Base-by-base conservation (phyloP, 768 basidiomycete genomes). In the Sistotremastrum suecicum region DNA sequence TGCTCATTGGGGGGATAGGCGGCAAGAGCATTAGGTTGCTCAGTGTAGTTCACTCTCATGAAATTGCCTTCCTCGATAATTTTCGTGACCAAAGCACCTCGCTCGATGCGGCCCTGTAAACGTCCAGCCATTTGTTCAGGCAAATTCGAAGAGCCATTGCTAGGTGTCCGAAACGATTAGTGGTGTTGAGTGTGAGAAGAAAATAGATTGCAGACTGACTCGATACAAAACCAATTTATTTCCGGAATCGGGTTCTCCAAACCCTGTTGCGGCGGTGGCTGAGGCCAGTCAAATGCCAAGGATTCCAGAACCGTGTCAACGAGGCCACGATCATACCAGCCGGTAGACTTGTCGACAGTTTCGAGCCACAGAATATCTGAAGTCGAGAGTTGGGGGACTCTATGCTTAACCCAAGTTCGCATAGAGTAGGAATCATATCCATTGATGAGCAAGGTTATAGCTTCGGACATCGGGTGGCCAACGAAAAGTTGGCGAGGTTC, bases 251-350 rank as follows among this genome's bases (percentile, higher is more conserved):
- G 20, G 20, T 20, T 20, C 20, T 20, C 20, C 20, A 20, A 20
- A 20, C 20, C 20, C 20, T 20, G 20, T 20, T 20, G 20, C 20
- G 20, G 20, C 20, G 20, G 20, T 20, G 20, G 20, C 20, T 20
- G 20, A 20, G 42, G 44, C 38, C 47, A 34, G 51, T 34, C 55
- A 30, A 64, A 64, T 2, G 54, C 55, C 20, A 66, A 32, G 4
- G 52, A 44, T 4, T 49, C 57, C 12, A 69, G 49, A n/a, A 69
- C 58, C 0, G 55, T 50, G 50, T 69, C 66, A 1, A 60, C 49
- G 36, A 68, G 51, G 11, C 56, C 57, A 0, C 56, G 55, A 46
- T 69, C 63, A 49, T 60, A 69, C 48, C 52, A 58, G 1, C 59
- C 60, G 4, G 57, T 56, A 31, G 50, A 56, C 11, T 53, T 55